A percentile compares a stretch with the other conserved stretches of the same genome.
Conservation (phyloP, 108 stramenopile species). For the Asterionellopsis glacialis region DNA sequence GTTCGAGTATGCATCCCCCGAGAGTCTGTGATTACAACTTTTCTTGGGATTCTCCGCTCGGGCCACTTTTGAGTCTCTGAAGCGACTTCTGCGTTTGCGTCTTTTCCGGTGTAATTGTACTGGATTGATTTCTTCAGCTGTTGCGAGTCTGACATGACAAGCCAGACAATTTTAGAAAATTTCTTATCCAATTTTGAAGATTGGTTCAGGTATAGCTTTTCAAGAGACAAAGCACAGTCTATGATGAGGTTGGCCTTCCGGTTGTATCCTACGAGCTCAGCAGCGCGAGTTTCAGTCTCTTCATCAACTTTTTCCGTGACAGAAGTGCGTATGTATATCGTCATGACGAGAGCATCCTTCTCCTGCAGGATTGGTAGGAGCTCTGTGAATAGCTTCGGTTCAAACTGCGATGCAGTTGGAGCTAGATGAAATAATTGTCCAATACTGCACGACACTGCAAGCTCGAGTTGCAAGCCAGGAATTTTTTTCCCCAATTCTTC, state of each 20-base stretch:
- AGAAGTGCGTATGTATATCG: slow-evolving; percentile 15
- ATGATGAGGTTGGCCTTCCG: neutral
- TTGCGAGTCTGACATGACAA: slow-evolving; percentile 14
- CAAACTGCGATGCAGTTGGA: neutral
- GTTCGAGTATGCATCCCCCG: slow-evolving; percentile 14
- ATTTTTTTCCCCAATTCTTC: slow-evolving; percentile 1
- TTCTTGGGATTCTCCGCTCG: neutral
- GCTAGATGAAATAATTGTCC: slow-evolving; percentile 5
- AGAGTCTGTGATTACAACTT: slow-evolving; percentile 4
- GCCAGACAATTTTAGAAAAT: slow-evolving; percentile 6
- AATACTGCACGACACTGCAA: slow-evolving; percentile 7
- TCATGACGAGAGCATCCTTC: slow-evolving; percentile 8
- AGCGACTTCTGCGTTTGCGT: neutral
- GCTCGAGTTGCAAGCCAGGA: neutral
- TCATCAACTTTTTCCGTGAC: neutral
- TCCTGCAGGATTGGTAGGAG: slow-evolving; percentile 11
- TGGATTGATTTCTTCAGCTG: neutral
- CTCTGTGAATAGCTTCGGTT: slow-evolving; percentile 8
- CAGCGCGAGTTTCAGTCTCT: neutral
- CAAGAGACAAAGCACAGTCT: slow-evolving; percentile 14
- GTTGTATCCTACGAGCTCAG: neutral
- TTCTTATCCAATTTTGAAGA: too few relatives aligned
- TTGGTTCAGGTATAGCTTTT: neutral
- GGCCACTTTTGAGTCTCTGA: neutral
- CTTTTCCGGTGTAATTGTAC: neutral